Base-by-base conservation (phyloP, 306 rosid species). In the Vigna angularis region DNA sequence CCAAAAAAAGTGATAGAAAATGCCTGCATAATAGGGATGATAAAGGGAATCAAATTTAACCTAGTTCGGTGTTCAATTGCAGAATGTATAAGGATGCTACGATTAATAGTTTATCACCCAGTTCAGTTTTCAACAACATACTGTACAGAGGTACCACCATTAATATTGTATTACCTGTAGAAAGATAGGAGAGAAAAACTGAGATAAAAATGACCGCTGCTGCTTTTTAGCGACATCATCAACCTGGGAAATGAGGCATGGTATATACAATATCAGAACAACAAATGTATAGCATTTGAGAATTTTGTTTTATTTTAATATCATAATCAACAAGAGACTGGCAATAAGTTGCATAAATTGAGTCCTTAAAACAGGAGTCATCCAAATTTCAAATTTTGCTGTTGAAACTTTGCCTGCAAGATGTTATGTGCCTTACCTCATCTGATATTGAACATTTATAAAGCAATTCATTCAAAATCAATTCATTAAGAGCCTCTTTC, bases 1-100 rank as follows among this genome's bases (percentile, higher is more conserved):
- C 98, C 98, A n/a, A 94, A 94, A 76, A 94, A 94, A 0, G 88
- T 92, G 83, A 94, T 89, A 49, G 98, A 94, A 88, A 94, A 94
- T 73, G 97, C 98, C 97, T 94, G 87, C 49, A 81, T 38, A 40
- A 75, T 57, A 62, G 74, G 66, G 58, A 72, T 45, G 50, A 67
- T 72, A 69, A 80, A 77, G 32, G 62, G 51, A 61, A 68, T 81
- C 70, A 81, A 70, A 42, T 44, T 65, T 53, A 70, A 58, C 52
- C 51, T 59, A 50, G 71, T 50, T 61, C 70, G 72, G 45, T 36
- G 9, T 76, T 26, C 47, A 40, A 52, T 62, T 75, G 71, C 74
- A 50, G 18, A 76, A 22, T 28, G 69, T 34, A 28, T 34, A 71
- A 10, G 57, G 49, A 44, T 75, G 76, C 13, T 11, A 40, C 12